phyloP scores from a whole-genome alignment of 805 yeast species.

The Lipomyces yamadae region DNA sequence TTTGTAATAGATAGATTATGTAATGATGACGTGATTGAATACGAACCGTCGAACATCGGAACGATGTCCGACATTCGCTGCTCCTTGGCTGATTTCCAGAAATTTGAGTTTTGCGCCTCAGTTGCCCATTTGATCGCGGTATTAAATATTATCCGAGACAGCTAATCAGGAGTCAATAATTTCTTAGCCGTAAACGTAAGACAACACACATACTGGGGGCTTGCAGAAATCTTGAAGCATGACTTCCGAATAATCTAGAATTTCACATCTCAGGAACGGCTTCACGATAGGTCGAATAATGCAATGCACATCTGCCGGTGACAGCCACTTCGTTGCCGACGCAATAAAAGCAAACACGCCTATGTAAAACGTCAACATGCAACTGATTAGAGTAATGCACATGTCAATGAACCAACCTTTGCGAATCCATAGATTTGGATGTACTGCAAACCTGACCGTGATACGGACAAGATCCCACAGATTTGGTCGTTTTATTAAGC shows the following conservation, averaged over 20 bases:
- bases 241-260: slow-evolving; percentile 68
- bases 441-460: slow-evolving; percentile 65
- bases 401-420: slow-evolving; percentile 47
- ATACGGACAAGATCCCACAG: slow-evolving; percentile 61
- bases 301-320: slow-evolving; percentile 82
- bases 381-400: background rate
- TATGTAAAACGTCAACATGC: background rate
- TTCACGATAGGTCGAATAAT: slow-evolving; percentile 79
- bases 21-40: slow-evolving; percentile 30
- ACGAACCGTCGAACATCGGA: slow-evolving; percentile 34
- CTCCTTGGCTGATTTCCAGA: slow-evolving; percentile 63
- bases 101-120: slow-evolving; percentile 67
- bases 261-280: slow-evolving; percentile 77
- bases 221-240: slow-evolving; percentile 69
- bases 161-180: slow-evolving; percentile 15
- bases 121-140: slow-evolving; percentile 73
- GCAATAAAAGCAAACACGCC: slow-evolving; percentile 63
- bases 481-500: slow-evolving; percentile 56
- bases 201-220: slow-evolving; percentile 50
- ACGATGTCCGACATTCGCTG: slow-evolving; percentile 35
- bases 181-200: background rate
- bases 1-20: slow-evolving; percentile 27
- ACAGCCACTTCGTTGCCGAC: slow-evolving; percentile 63
- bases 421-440: slow-evolving; percentile 86
- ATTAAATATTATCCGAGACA: slow-evolving; percentile 68